These are phyloP conservation scores for Aspergillus japonicus DNA, from an alignment of 2,329 filamentous ascomycete species.

Conservation along the genomic window DNA sequence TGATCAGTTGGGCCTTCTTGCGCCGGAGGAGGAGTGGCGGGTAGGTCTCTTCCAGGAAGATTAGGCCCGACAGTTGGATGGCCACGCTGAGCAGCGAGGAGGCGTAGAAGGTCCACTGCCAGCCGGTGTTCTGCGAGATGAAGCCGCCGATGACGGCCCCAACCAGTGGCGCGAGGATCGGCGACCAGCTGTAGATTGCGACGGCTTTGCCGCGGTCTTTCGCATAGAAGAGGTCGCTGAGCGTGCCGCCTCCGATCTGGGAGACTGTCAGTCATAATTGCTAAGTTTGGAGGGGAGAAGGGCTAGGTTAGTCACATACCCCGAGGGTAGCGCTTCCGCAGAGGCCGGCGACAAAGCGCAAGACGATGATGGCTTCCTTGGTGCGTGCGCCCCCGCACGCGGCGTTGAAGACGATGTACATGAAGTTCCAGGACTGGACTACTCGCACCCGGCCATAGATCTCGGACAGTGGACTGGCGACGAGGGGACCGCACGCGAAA, in stretches of 20 bases:
- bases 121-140: conserved; percentile 61
- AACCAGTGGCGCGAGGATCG: conserved; percentile 63
- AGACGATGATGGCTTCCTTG: conserved; percentile 39
- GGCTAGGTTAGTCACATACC: conserved; percentile 3
- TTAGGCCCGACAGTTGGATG: conserved; percentile 60
- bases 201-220: conserved; percentile 64
- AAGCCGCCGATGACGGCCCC: conserved; percentile 59
- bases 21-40: conserved; percentile 58
- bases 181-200: conserved; percentile 61
- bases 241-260: conserved; percentile 38
- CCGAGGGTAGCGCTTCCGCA: conserved; percentile 50
- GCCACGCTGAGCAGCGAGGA: conserved; percentile 62
- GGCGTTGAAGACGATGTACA: conserved; percentile 17
- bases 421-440: conserved; percentile 15
- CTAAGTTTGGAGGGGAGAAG: conserved; percentile 19
- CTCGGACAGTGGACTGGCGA: conserved; percentile 21
- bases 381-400: conserved; percentile 42
- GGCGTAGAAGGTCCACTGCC: conserved; percentile 72
- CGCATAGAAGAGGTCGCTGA: conserved; percentile 56
- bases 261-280: conserved; percentile 29
- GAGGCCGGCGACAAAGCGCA: conserved; percentile 58
- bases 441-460: conserved; percentile 18
- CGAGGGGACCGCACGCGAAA: conserved; percentile 41
- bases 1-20: conserved; percentile 52
- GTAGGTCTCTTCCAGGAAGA: conserved; percentile 65